Evolutionary conservation across 768 basidiomycete species (phyloP), one percentile per base, ranked within the genome.

Genomic region (Psilocybe cyanescens): DNA sequence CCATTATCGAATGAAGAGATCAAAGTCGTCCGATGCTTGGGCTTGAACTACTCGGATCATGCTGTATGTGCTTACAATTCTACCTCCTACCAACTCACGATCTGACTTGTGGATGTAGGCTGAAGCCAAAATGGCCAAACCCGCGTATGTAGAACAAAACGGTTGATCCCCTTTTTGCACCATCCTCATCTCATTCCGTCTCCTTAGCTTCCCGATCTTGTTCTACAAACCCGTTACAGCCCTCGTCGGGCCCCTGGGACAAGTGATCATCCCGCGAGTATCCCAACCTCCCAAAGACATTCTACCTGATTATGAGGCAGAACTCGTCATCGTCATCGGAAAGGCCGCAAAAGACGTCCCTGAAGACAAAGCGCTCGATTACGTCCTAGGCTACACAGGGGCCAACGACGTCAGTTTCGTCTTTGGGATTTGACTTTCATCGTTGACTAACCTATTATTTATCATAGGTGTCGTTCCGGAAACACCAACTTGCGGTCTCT

Each of bases 1-100:
- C 92, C 92, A 9, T 79, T 94, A 28, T 81, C 89, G 8, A 77
- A 83, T 45, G 84, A 88, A 62, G 80, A 91, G 68, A 79, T 92
- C 63, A 85, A 84, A 62, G 75, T 88, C 2, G 90, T 91, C 29
- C 83, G 92, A 9, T 92, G 91, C 74, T 75, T 94, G 11, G 92
- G 92, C 0, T 75, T 94, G 51, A 94, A 94, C 71, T 94, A 94
- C 70, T 82, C 83, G n/a, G 91, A 93, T 67, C 91, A 94, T 76
- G 92, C 92, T 6, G 92, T 79, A 67, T 61, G 83, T 72, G 17
- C 37, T 44, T 39, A 60, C 41, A 51, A 19, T 66, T 28, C 41
- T 55, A 35, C 33, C 44, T 12, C 29, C 14, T 54, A 39, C 24
- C 8, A 24, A 17, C 8, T 29, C 51, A 4, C 52, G 62, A 60